Base-by-base conservation (phyloP, 106 monocot species). In the Cymbidium sinense region DNA sequence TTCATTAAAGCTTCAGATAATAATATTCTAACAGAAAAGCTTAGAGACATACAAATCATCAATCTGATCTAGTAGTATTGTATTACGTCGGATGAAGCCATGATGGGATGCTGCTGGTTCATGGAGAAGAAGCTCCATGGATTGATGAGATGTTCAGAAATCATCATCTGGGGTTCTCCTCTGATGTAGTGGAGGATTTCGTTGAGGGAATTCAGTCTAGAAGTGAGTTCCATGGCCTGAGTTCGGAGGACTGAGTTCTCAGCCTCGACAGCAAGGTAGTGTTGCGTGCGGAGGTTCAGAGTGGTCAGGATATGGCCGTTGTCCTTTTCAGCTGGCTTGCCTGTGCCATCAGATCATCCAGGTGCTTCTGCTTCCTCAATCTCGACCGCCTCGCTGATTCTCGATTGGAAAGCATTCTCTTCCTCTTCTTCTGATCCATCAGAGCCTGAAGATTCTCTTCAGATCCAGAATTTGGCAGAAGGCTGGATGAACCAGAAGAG, bases 351-450 rank as follows among this genome's bases (percentile, higher is more conserved):
- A 88, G 87, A 41, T 85, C 87, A 33, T 87, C 90, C 52, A 88
- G 43, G 13, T 86, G 87, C 81, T 87, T 85, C 76, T 87, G 90
- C 83, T 90, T 90, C 77, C 87, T 80, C 85, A 83, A 72, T 34
- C 87, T 47, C 1, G 90, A 90, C 44, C 90, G 75, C 79, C 90
- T 69, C 11, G 90, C 90, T 4, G 90, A 90, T 44, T 90, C 90
- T 4, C 90, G 77, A 81, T 90, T 90, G 13, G 90, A 88, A 13
- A 76, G 62, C 90, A 86, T 90, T 58, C 90, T 75, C 79, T 85
- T 84, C 79, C 77, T 69, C 81, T 85, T 87, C 70, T 84, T 72
- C 76, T 83, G 83, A 33, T 80, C 82, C 76, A 80, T 79, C 47
- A 74, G 30, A 3, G 52, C 77, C 17, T 78, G 77, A 71, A 83